Base-by-base conservation (phyloP, 345 rosid species). In the Brassica rapa region DNA sequence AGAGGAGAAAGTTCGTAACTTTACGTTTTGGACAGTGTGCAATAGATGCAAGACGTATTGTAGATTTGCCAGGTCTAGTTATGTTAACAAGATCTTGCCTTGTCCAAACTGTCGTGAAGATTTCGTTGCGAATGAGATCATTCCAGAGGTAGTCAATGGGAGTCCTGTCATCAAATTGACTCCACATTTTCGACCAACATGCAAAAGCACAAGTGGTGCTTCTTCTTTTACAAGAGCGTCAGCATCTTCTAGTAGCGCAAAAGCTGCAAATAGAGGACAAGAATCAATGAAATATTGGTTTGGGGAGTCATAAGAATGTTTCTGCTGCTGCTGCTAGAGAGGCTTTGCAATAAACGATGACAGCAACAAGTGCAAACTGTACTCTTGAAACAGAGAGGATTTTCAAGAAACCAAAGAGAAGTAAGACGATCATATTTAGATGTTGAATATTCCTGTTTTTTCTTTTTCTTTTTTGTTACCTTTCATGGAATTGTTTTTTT, bases 201-300 rank as follows among this genome's bases (percentile, higher is more conserved):
- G 77, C 21, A 71, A 78, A 24, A 81, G 35, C 43, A 8, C 62
- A 19, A 70, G 46, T 72, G 79, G 82, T 68, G n/a, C 33, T 57
- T 35, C 66, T 63, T 66, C 72, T 72, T 72, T 15, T 21, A 21
- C 62, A 57, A 57, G 10, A 73, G 66, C 51, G 79, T 57, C 66
- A 77, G 72, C 82, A 35, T 39, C 74, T 72, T 37, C 74, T 72
- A 73, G 71, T 63, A 68, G 74, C 39, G 67, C 49, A 19, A 70
- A 51, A 37, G 43, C 43, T 29, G 80, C 74, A 73, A 77, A 63
- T 74, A 82, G 62, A 76, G 70, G 46, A 9, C 77, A 74, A 66
- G 85, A 70, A 67, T 79, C 65, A 66, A 74, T 66, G 68, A 75
- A 77, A 71, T 79, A 80, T 77, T 79, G 84, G 72, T 56, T 56